Conservation (phyloP, 306 rosid genomes). For the Trifolium repens region DNA sequence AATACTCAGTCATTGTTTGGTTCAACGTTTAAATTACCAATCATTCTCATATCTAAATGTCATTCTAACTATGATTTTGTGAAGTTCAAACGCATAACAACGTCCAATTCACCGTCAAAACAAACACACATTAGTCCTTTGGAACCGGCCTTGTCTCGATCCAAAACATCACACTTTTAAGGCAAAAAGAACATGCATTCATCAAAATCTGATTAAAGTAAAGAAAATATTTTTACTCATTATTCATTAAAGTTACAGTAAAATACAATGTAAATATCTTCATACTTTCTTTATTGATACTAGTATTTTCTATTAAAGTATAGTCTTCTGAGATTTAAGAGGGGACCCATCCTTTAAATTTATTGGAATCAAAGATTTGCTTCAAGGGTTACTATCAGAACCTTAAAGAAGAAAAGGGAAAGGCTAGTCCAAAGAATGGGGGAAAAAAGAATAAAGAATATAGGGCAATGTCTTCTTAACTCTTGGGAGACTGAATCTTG, state of each 20-base stretch:
- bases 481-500: slow-evolving; percentile 24
- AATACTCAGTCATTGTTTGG: too few species aligned
- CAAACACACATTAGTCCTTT: too few species aligned
- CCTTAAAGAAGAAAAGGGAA: slow-evolving; percentile 44
- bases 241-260: slow-evolving; percentile 24
- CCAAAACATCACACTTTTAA: neutral
- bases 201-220: slow-evolving; percentile 9
- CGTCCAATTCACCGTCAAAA: too few species aligned
- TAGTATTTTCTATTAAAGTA: neutral
- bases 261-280: neutral
- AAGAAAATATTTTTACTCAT: slow-evolving; percentile 29
- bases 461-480: slow-evolving; percentile 38
- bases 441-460: slow-evolving; percentile 42
- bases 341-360: slow-evolving; percentile 14
- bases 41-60: too few species aligned
- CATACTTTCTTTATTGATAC: neutral
- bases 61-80: too few species aligned
- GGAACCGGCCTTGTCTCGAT: too few species aligned
- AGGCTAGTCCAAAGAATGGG: slow-evolving; percentile 36
- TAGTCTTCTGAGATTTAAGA: neutral
- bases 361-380: slow-evolving; percentile 35
- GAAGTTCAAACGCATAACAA: too few species aligned
- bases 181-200: neutral
- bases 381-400: slow-evolving; percentile 33
- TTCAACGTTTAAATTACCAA: too few species aligned